A percentile compares a stretch with the other conserved stretches of the same genome.
Evolutionary conservation across 768 basidiomycete genomes (phyloP).

Genomic region (Psilocybe azurescens): DNA sequence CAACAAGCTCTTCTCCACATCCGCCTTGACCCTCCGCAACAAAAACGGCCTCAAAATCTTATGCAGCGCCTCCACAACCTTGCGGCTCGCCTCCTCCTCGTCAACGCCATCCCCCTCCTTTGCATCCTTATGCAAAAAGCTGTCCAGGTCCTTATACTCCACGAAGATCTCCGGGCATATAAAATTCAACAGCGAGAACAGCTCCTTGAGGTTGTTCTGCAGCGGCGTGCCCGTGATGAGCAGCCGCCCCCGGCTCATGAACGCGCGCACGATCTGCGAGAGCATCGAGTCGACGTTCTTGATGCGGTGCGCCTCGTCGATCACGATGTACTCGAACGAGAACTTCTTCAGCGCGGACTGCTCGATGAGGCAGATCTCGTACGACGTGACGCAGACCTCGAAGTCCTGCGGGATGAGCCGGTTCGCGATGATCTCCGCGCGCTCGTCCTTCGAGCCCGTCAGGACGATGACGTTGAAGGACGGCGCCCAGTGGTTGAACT

Average conservation of each 20-base stretch:
- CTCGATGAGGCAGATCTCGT: slow-evolving; percentile 97
- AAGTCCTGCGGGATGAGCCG: slow-evolving; percentile 88
- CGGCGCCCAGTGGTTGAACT: slow-evolving; percentile 91
- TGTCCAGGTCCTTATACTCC: slow-evolving; percentile 89
- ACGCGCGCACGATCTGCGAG: slow-evolving; percentile 91
- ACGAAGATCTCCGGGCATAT: slow-evolving; percentile 97
- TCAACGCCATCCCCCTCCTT: slow-evolving; percentile 50
- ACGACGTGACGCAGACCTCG: slow-evolving; percentile 94
- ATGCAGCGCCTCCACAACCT: slow-evolving; percentile 95
- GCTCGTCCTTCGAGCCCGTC: slow-evolving; percentile 90
- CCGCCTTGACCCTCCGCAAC: slow-evolving; percentile 90
- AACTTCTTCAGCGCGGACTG: slow-evolving; percentile 93
- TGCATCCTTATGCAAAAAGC: slow-evolving; percentile 91
- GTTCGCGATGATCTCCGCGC: slow-evolving; percentile 78
- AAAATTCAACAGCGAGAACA: slow-evolving; percentile 92
- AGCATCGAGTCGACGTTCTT: slow-evolving; percentile 98
- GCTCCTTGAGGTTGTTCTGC: slow-evolving; percentile 96
- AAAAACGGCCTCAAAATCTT: slow-evolving; percentile 97
- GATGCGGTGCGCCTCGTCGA: slow-evolving; percentile 99
- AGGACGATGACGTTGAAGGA: slow-evolving; percentile 84
- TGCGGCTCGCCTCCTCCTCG: slow-evolving; percentile 87
- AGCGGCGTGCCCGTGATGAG: slow-evolving; percentile 97
- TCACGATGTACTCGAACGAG: slow-evolving; percentile 96
- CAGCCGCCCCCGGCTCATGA: slow-evolving; percentile 86
- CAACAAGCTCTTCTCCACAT: slow-evolving; percentile 94